Conservation (phyloP, 2,329 filamentous ascomycete species). For the Pseudogymnoascus sp. region DNA sequence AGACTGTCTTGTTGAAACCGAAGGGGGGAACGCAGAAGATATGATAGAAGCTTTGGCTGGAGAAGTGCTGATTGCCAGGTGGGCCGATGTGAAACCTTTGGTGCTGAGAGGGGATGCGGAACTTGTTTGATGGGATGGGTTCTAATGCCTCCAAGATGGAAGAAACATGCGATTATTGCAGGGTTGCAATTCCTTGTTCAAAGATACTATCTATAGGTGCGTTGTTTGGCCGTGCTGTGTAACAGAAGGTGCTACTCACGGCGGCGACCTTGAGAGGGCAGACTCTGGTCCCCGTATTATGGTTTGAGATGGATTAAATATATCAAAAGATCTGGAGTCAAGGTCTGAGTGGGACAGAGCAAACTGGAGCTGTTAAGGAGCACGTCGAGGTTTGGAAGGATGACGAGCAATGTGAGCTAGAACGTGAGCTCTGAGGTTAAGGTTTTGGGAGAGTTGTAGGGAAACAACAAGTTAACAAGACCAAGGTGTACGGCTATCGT, state of each 20-base stretch:
- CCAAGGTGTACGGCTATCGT: neutral
- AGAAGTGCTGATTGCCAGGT: slow-evolving; percentile 60
- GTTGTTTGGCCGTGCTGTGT: neutral
- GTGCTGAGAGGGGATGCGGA: slow-evolving; percentile 49
- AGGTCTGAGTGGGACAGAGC: neutral
- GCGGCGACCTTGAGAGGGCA: neutral
- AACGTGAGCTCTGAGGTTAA: neutral
- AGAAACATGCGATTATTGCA: neutral
- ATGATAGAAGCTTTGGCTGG: slow-evolving; percentile 49
- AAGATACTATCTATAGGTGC: neutral
- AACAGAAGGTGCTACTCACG: neutral
- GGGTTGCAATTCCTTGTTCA: neutral
- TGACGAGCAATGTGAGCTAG: neutral
- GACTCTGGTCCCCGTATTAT: neutral
- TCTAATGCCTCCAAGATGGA: neutral
- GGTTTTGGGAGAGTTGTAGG: neutral
- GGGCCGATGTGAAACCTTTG: slow-evolving; percentile 62
- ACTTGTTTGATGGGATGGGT: slow-evolving; percentile 36
- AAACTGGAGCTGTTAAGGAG: neutral
- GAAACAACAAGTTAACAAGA: neutral
- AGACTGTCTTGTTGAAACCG: slow-evolving; percentile 49
- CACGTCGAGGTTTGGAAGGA: neutral
- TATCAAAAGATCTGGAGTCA: neutral
- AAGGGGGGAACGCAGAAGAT: slow-evolving; percentile 56
- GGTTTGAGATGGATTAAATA: neutral